Base-by-base conservation (phyloP, 768 basidiomycete species). In the Boletales sp. region DNA sequence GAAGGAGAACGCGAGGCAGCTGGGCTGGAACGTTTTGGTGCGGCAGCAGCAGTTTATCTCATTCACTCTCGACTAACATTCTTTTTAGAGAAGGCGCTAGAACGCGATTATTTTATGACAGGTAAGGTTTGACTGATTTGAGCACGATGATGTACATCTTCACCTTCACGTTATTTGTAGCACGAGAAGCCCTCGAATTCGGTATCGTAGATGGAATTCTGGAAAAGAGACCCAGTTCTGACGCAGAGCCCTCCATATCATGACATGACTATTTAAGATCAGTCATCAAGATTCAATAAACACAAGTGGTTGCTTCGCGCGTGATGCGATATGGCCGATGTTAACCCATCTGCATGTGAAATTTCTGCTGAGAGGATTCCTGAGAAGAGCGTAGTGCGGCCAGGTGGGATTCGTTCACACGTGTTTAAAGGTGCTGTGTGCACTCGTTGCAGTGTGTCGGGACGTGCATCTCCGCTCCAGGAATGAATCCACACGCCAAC, bases 21-120 rank as follows among this genome's bases (percentile, higher is more conserved):
- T 43, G 89, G 86, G 19, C 59, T 89, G 58, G 73, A 76, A 62
- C 83, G 93, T 17, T 97, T 95, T 66, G 86, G 91, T 92, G 63
- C 49, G 82, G n/a, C n/a, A n/a, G 70, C 41, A 52, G 43, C 46
- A 54, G 38, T 50, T 40, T 52, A 48, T 41, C 56, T 57, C 53
- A 55, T 66, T 56, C 55, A 29, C 34, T 53, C 62, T 55, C 51
- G 40, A 45, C 50, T 59, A 46, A 52, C 31, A 43, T 27, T 17
- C 15, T 46, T 55, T 35, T 53, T 55, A 94, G 93, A 90, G 69
- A 86, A 74, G 52, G 93, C 94, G 35, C 72, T 97, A 56, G 94
- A 97, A 72, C 79, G 94, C 53, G 94, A 97, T 69, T 94, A 94
- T 70, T 97, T 92, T 69, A 87, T 97, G 90, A 95, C 93, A 52